A percentile compares a stretch with the other conserved stretches of the same genome.
phyloP scores from a whole-genome alignment of 2,329 filamentous ascomycete genomes.

The Aspergillus hortae region DNA sequence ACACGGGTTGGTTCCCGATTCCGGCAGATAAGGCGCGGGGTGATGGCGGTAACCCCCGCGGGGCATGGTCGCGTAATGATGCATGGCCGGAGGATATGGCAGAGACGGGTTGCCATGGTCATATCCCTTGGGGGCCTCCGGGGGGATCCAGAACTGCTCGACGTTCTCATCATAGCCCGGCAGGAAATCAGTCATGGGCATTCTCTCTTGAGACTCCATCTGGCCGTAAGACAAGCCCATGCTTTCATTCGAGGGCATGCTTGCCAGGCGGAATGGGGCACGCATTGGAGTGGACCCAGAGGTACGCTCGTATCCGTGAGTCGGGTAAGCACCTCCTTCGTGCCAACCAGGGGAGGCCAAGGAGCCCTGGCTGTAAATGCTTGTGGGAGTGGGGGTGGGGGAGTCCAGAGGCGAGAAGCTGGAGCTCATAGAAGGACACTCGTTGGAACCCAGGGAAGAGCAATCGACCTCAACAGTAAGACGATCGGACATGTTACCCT shows the following conservation, averaged over 20 bases:
- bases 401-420: constrained; percentile 40
- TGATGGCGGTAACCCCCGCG: constrained; percentile 34
- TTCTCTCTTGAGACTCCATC: constrained; percentile 32
- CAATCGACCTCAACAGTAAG: constrained; percentile 39
- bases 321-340: constrained; percentile 26
- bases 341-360: constrained; percentile 37
- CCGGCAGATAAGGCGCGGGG: constrained; percentile 31
- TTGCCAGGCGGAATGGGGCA: constrained; percentile 33
- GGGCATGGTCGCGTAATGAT: constrained; percentile 33
- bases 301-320: constrained; percentile 28
- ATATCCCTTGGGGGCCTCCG: constrained; percentile 35
- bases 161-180: constrained; percentile 36
- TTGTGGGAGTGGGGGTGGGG: constrained; percentile 37
- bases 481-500: constrained; percentile 35
- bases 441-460: constrained; percentile 36
- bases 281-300: constrained; percentile 30
- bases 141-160: constrained; percentile 36
- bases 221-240: constrained; percentile 31
- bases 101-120: constrained; percentile 26
- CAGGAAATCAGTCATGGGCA: constrained; percentile 34
- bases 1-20: constrained; percentile 37
- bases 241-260: constrained; percentile 30
- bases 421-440: constrained; percentile 38
- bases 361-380: constrained; percentile 36
- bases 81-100: constrained; percentile 32